Base-by-base conservation (phyloP, 768 basidiomycete species). In the Rhodotorula toruloides region DNA sequence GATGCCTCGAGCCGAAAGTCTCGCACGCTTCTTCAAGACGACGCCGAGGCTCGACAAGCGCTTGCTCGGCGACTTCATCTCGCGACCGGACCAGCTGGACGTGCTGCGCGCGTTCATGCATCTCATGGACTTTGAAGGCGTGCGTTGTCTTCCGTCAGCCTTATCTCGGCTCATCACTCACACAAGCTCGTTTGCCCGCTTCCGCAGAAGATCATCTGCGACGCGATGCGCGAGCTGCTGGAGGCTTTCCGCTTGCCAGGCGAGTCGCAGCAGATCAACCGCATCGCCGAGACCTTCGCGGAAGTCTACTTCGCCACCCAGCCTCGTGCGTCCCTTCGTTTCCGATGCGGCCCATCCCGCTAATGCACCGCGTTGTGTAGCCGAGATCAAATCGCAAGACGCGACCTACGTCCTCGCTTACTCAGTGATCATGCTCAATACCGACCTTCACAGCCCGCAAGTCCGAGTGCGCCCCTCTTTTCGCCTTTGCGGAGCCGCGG, bases 351-450 rank as follows among this genome's bases (percentile, higher is more conserved):
- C 42, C 25, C 1, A 32, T 17, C 17, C 8, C 36, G 36, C 32
- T 43, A 25, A 32, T 13, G 27, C 11, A 29, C 46, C 25, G n/a
- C 16, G 25, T 29, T 12, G 13, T 54, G 34, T 66, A 92, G 91
- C 84, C 64, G 93, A 93, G 76, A 87, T 98, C 70, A 90, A 88
- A 75, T 86, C 81, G 61, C 86, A 91, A 78, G 96, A 98, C 76
- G 90, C 94, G 9, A 89, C 90, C 27, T 93, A 96, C 77, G 89
- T 99, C 13, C 79, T 99, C 32, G 85, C 94, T 2, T 99, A 87
- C 77, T 97, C 96, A 0, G 87, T 99, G 66, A 97, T 99, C 77
- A 84, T 99, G 91, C 84, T 99, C 55, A 99, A 99, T 78, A 99
- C 96, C 13, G 96, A 99, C 79, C 84, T 86, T 39, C 93, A 97